Evolutionary conservation across 2,329 filamentous ascomycete species (phyloP), one percentile per base, ranked within the genome.

Genomic region (Phialemoniopsis sp.): DNA sequence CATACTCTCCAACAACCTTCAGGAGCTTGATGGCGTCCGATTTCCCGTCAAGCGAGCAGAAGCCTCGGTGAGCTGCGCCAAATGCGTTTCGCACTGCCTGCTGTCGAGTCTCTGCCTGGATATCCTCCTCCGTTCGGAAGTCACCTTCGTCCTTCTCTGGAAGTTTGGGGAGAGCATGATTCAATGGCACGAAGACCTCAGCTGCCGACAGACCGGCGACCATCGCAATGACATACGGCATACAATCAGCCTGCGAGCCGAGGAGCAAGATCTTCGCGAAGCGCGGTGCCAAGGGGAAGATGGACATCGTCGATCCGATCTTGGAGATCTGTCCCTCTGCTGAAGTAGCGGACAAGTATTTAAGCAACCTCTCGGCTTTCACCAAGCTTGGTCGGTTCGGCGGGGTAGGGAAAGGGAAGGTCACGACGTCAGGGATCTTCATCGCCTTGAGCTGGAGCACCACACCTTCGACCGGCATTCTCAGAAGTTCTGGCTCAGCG

Each of bases 371-470:
- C 64, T 98, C 93, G 1, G 93, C 89, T 55, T 85, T 88, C 36
- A 79, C 77, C 15, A 98, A 71, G 46, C 82, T 87, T 38, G 81
- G 72, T 13, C 82, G 76, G 51, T 89, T 84, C 2, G 93, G 93
- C 0, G 89, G 82, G 13, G 91, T 97, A 4, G 93, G 93, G 58
- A 97, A 98, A 1, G 94, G 93, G 58, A 98, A 98, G 61, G 93
- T 94, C 57, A 88, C 77, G 8, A 98, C 85, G 41, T 90, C 83
- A 44, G 91, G 86, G 26, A 96, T 78, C 39, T 89, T 87, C 87
- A 98, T 95, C 37, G 85, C 82, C 68, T 97, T 98, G 52, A 98
- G 79, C 59, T 96, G 90, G 29, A 98, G 70, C 2, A 97, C 90
- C 4, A 97, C 80, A 14, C 85, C 88, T 61, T 98, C 93, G 19